These are phyloP conservation scores for Helicostylum pulchrum DNA, from an alignment of 192 early-diverging fungal genomes.

Conservation along the genomic window DNA sequence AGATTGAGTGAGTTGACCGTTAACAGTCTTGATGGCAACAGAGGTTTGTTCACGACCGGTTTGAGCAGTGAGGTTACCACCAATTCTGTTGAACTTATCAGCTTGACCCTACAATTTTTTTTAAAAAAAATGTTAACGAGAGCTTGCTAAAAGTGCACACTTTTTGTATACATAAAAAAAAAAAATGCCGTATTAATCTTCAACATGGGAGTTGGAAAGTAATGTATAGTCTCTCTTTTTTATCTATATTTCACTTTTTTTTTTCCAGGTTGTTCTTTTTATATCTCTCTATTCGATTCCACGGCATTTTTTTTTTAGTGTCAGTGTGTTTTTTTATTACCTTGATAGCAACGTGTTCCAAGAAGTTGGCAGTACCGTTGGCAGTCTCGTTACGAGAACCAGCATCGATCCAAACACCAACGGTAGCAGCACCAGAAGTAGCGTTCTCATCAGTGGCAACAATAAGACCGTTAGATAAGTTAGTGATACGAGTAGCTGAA, in stretches of 20 bases:
- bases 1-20: constrained; percentile 71
- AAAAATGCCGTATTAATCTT: not conserved
- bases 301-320: not conserved
- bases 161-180: not conserved
- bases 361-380: constrained; percentile 89
- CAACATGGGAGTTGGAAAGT: no score
- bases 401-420: constrained; percentile 87
- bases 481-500: constrained; percentile 61
- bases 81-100: constrained; percentile 91
- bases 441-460: constrained; percentile 84
- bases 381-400: constrained; percentile 77
- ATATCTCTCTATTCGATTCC: not conserved
- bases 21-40: constrained; percentile 92
- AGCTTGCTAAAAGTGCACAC: no score
- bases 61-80: constrained; percentile 94
- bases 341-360: constrained; percentile 99
- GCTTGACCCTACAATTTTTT: constrained; percentile 16
- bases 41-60: constrained; percentile 98
- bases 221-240: no score
- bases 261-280: not conserved
- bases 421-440: constrained; percentile 75
- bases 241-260: no score
- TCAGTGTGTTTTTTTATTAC: constrained; percentile 36
- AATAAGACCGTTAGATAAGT: constrained; percentile 75
- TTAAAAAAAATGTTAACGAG: not conserved